Evolutionary conservation across 75 land plant genomes (phyloP).

Genomic region (Selaginella moellendorffii): DNA sequence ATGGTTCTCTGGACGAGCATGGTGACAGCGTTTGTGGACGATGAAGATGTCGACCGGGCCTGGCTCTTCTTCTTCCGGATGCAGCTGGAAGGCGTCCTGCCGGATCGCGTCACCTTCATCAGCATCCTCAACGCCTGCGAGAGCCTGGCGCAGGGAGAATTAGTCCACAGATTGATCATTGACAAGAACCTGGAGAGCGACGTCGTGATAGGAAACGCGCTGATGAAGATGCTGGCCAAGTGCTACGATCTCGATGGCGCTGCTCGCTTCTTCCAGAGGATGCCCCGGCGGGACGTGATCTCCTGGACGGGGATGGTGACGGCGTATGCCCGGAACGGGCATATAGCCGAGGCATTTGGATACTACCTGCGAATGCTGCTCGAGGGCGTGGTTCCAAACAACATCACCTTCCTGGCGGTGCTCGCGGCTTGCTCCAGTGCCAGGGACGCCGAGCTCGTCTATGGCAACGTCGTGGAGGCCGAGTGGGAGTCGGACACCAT

Average conservation of each 20-base stretch:
- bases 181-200: neutral
- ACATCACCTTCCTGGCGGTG: neutral
- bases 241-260: constrained; percentile 11
- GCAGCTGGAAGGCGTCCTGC: too few relatives aligned
- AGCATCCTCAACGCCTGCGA: too few relatives aligned
- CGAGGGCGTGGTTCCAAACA: neutral
- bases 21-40: too few relatives aligned
- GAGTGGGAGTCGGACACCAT: neutral
- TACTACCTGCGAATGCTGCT: constrained; percentile 9
- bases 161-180: too few relatives aligned
- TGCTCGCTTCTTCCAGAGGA: neutral
- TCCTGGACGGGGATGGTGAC: constrained; percentile 12
- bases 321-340: constrained; percentile 12
- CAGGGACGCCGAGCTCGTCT: too few relatives aligned
- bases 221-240: constrained; percentile 13
- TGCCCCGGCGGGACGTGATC: constrained; percentile 8
- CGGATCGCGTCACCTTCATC: too few relatives aligned
- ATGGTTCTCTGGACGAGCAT: too few relatives aligned
- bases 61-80: too few relatives aligned
- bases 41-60: too few relatives aligned
- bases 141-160: too few relatives aligned
- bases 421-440: too few relatives aligned
- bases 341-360: constrained; percentile 6
- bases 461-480: neutral
- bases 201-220: constrained; percentile 10